phyloP scores from a whole-genome alignment of 805 yeast genomes.

The Ogataea pini region DNA sequence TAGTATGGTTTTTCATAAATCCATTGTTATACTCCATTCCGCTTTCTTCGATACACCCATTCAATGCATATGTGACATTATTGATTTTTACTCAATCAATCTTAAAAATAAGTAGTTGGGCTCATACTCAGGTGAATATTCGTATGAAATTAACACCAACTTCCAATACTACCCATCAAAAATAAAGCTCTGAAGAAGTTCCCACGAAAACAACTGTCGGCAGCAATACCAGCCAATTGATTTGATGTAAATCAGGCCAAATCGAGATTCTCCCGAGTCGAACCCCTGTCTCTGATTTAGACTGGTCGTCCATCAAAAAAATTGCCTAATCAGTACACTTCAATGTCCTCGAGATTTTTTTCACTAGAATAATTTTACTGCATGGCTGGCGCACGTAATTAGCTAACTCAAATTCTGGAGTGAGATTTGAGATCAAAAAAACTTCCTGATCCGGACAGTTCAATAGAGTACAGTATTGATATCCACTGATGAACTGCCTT shows the following conservation, averaged over 20 bases:
- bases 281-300: not conserved
- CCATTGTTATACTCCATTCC: not conserved
- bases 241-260: too few relatives aligned
- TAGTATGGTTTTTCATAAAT: not conserved
- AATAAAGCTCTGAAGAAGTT: too few relatives aligned
- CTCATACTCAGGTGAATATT: too few relatives aligned
- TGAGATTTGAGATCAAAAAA: not conserved
- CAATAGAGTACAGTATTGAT: not conserved
- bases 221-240: too few relatives aligned
- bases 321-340: slow-evolving; percentile 11
- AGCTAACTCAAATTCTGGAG: not conserved
- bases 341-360: slow-evolving; percentile 6
- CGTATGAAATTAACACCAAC: too few relatives aligned
- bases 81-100: too few relatives aligned
- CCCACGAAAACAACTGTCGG: not conserved
- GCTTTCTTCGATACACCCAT: not conserved
- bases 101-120: too few relatives aligned
- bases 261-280: not conserved
- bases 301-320: slow-evolving; percentile 5
- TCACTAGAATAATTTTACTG: slow-evolving; percentile 1
- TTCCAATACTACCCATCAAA: too few relatives aligned
- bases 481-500: not conserved
- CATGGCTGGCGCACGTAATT: not conserved
- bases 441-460: slow-evolving; percentile 8
- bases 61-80: not conserved